phyloP scores from a whole-genome alignment of 495 filamentous ascomycete species.

The Jackrogersella minutella region DNA sequence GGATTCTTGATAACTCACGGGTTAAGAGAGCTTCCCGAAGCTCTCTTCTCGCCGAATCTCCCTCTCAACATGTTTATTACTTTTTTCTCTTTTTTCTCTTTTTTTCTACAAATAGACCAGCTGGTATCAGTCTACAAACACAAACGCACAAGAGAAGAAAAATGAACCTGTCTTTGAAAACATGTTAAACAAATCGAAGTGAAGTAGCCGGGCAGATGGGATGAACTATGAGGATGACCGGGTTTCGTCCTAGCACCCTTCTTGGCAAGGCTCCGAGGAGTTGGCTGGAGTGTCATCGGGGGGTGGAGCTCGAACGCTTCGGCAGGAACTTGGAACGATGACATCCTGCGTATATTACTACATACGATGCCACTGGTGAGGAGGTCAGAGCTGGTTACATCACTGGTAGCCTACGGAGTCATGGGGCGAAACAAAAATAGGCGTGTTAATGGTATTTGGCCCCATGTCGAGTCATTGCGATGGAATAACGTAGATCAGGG shows the following conservation, averaged over 20 bases:
- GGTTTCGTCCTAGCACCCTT: conserved; percentile 8
- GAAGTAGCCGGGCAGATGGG: background rate
- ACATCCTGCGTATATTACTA: conserved; percentile 20
- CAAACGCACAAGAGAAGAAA: background rate
- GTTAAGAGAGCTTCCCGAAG: conserved; percentile 22
- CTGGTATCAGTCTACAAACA: background rate
- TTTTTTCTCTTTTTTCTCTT: too few relatives aligned
- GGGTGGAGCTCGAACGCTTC: conserved; percentile 14
- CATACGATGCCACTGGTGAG: background rate
- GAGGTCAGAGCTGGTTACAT: conserved; percentile 30
- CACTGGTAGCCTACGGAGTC: conserved; percentile 19
- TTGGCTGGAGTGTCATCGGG: conserved; percentile 20
- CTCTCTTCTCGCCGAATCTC: conserved; percentile 23
- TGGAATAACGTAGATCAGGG: too few relatives aligned
- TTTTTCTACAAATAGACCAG: background rate
- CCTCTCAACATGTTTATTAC: conserved; percentile 32
- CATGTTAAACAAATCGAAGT: conserved; percentile 8
- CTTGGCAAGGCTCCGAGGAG: conserved; percentile 35
- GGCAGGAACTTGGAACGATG: conserved; percentile 13
- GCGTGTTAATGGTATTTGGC: conserved; percentile 13
- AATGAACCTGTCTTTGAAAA: conserved; percentile 14
- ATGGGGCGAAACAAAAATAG: conserved; percentile 31
- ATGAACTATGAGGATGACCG: conserved; percentile 16
- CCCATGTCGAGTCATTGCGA: conserved; percentile 23
- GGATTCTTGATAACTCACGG: conserved; percentile 28